Conservation (phyloP, 371 early-diverging fungal species). For the Actinomortierella wolfii region DNA sequence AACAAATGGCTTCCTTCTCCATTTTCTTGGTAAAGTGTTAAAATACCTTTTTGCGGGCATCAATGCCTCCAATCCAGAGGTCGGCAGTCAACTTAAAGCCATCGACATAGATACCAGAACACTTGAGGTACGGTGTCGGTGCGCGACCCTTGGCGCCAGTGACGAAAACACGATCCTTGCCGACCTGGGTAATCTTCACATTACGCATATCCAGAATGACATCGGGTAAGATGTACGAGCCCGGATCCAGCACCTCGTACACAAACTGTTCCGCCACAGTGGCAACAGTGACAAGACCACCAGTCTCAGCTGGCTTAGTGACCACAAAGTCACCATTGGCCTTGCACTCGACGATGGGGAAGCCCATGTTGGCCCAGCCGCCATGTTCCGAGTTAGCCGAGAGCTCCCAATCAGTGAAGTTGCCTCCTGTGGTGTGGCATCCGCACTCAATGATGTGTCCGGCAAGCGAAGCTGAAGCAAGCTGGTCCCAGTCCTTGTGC, state of each 20-base stretch:
- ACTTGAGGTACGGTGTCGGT: slow-evolving; percentile 70
- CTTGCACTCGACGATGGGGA: slow-evolving; percentile 71
- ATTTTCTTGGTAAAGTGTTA: slow-evolving; percentile 1
- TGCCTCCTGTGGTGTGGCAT: slow-evolving; percentile 78
- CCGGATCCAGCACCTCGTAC: slow-evolving; percentile 77
- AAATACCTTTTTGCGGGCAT: slow-evolving; percentile 64
- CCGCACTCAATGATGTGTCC: slow-evolving; percentile 84
- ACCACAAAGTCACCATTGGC: slow-evolving; percentile 64
- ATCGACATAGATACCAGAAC: slow-evolving; percentile 72
- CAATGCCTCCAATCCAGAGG: slow-evolving; percentile 69
- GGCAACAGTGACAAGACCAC: slow-evolving; percentile 67
- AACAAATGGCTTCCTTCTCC: no score
- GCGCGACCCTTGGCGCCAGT: slow-evolving; percentile 68
- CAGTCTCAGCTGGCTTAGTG: slow-evolving; percentile 74
- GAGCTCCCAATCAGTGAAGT: slow-evolving; percentile 77
- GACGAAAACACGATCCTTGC: slow-evolving; percentile 65
- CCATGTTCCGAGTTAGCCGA: slow-evolving; percentile 62
- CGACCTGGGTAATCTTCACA: slow-evolving; percentile 61
- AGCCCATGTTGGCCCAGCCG: slow-evolving; percentile 77
- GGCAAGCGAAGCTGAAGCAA: slow-evolving; percentile 73
- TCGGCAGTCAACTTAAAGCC: slow-evolving; percentile 73
- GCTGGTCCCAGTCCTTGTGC: slow-evolving; percentile 58
- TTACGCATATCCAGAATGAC: slow-evolving; percentile 74
- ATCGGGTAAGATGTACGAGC: slow-evolving; percentile 72
- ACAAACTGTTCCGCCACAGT: slow-evolving; percentile 76